phyloP scores from a whole-genome alignment of 75 land plant genomes.

The Pinus tabuliformis region DNA sequence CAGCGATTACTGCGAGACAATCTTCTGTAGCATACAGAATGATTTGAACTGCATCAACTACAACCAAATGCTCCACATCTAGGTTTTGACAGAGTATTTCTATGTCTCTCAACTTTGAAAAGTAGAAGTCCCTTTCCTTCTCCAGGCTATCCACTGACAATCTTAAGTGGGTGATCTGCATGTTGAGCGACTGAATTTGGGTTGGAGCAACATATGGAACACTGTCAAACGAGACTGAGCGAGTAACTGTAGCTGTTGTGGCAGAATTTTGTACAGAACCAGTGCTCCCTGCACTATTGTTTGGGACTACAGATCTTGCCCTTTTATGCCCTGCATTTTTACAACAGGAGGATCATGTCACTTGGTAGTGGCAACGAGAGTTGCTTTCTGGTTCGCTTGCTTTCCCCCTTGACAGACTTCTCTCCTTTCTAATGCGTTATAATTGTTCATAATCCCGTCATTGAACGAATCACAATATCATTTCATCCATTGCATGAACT shows the following conservation, averaged over 20 bases:
- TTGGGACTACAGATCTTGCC: background rate
- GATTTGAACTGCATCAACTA: conserved; percentile 63
- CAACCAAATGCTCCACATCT: conserved; percentile 47
- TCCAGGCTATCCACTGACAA: conserved; percentile 78
- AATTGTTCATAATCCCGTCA: conserved; percentile 44
- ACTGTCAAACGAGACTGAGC: background rate
- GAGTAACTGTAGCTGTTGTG: background rate
- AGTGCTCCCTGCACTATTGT: conserved; percentile 18
- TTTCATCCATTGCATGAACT: conserved; percentile 91
- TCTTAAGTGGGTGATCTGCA: conserved; percentile 76
- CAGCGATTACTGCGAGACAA: conserved; percentile 50
- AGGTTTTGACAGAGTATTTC: conserved; percentile 83
- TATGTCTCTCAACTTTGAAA: conserved; percentile 80
- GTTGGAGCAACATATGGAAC: conserved; percentile 7
- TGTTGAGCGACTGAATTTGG: conserved; percentile 2
- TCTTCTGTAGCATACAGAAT: conserved; percentile 79
- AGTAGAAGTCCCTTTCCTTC: conserved; percentile 93
- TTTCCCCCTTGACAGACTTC: conserved; percentile 80
- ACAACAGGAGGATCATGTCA: conserved; percentile 15
- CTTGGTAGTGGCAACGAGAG: conserved; percentile 10
- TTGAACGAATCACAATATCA: conserved; percentile 68
- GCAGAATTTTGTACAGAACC: background rate
- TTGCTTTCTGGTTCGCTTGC: conserved; percentile 51
- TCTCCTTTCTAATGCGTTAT: conserved; percentile 86
- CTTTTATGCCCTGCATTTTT: background rate